Conservation (phyloP, 1,284 basidiomycete genomes). For the Pisolithus thermaeus region DNA sequence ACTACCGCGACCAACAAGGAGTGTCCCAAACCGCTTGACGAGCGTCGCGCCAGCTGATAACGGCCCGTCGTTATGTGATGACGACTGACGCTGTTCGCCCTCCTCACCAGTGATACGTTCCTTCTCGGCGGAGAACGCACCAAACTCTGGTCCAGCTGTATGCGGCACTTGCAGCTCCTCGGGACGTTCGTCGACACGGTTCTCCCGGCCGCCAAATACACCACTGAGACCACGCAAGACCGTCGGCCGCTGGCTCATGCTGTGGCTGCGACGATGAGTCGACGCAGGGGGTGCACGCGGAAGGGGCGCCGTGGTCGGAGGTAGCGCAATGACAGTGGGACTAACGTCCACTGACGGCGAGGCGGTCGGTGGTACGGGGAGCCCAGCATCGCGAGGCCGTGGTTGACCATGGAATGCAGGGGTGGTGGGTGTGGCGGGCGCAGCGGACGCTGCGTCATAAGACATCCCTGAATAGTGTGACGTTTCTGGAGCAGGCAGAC, state of each 20-base stretch:
- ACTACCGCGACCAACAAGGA: slow-evolving; percentile 45
- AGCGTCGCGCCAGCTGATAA: slow-evolving; percentile 60
- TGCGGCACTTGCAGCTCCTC: slow-evolving; percentile 37
- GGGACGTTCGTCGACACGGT: slow-evolving; percentile 36
- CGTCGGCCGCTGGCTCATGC: slow-evolving; percentile 66
- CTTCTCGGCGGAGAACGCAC: slow-evolving; percentile 40
- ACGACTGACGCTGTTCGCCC: slow-evolving; percentile 10
- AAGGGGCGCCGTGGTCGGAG: slow-evolving; percentile 30
- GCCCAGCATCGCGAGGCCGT: slow-evolving; percentile 47
- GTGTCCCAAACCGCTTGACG: slow-evolving; percentile 66
- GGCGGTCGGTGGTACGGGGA: slow-evolving; percentile 18
- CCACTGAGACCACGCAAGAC: slow-evolving; percentile 34
- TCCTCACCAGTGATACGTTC: slow-evolving; percentile 29
- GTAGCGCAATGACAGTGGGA: slow-evolving; percentile 28
- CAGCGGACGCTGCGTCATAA: slow-evolving; percentile 51
- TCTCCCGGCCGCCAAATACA: slow-evolving; percentile 45
- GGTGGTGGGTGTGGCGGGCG: slow-evolving; percentile 45
- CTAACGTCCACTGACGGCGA: slow-evolving; percentile 31
- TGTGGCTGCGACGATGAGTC: slow-evolving; percentile 68
- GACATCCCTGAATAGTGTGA: slow-evolving; percentile 74
- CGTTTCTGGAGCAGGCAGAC: slow-evolving; percentile 75
- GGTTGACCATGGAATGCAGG: slow-evolving; percentile 53
- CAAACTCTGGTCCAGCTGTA: slow-evolving; percentile 55
- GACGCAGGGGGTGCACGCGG: slow-evolving; percentile 63
- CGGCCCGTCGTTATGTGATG: slow-evolving; percentile 24